Base-by-base conservation (phyloP, 352 stramenopile genomes). In the Phytophthora pisi region DNA sequence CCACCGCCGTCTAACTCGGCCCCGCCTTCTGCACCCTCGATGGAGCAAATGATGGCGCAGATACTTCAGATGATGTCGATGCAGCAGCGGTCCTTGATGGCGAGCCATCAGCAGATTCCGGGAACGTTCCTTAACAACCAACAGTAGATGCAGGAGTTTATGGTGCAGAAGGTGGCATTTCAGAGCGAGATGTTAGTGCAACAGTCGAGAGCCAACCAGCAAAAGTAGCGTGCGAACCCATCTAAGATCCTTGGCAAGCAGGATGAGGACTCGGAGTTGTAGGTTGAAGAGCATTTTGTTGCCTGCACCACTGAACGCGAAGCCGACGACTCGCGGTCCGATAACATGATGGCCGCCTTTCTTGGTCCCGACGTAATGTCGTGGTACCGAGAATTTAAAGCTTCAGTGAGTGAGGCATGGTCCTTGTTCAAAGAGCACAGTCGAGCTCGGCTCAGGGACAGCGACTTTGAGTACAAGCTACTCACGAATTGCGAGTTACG, bases 361-460 rank as follows among this genome's bases (percentile, higher is more conserved):
- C 51, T 68, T 10, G 59, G 59, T 42, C 2, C 59, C 2, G 65
- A 64, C 20, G 58, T 61, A 0, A 64, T 68, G 58, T 62, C 64
- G 24, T 72, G 58, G 58, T 67, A 62, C 43, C 42, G 51, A 2
- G 20, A 71, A 2, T 61, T 66, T 4, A 71, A 66, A 13, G n/a
- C 43, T 7, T 51, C 43, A 7, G 5, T 71, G 4, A 51, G 57
- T 8, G 51, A 57, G 1, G 5, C 57, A 7, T 67, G 60, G 60
- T 15, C 11, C 6, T 15, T 61, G 18, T 61, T 67, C 38, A 67
- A 67, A 18, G 13, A 59, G 16, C 60, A 56, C 2, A 67, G 61
- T 15, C 15, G 38, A 18, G 38, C 38, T 4, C 16, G 38, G 16
- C 20, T 46, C 38, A 13, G 38, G 5, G 38, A 46, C n/a, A 46